phyloP scores from a whole-genome alignment of 306 rosid genomes.

The Phaseolus lunatus region DNA sequence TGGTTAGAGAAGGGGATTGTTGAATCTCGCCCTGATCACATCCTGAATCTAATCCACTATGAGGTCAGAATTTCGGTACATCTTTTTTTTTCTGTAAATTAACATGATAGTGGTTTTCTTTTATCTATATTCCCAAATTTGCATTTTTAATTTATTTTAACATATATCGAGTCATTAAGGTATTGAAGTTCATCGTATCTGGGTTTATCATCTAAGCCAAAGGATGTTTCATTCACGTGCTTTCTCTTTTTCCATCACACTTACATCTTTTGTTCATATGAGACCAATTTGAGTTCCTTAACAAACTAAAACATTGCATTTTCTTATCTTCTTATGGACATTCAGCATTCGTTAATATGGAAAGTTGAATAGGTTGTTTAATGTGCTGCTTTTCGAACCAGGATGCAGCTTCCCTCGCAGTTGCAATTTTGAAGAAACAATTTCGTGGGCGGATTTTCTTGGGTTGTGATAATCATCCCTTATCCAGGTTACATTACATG shows the following conservation, averaged over 20 bases:
- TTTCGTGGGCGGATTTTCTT: conserved; percentile 68
- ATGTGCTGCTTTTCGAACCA: conserved; percentile 42
- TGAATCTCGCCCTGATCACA: conserved; percentile 81
- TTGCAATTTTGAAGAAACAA: conserved; percentile 82
- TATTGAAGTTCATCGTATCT: neutral
- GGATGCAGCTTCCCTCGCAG: conserved; percentile 92
- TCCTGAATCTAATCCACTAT: conserved; percentile 91
- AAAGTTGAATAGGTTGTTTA: conserved; percentile 22
- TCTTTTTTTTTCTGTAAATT: neutral
- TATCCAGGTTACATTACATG: conserved; percentile 72
- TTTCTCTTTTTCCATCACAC: conserved; percentile 17
- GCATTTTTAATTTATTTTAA: neutral
- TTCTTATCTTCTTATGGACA: neutral
- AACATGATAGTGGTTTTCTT: conserved; percentile 18
- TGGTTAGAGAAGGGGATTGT: conserved; percentile 88
- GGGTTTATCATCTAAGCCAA: conserved; percentile 26
- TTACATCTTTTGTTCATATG: neutral
- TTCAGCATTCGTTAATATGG: conserved; percentile 20
- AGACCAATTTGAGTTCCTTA: conserved; percentile 11
- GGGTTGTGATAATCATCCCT: conserved; percentile 95
- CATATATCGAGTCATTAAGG: conserved; percentile 2
- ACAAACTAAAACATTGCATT: conserved; percentile 15
- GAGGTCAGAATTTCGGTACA: conserved; percentile 68
- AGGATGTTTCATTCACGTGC: neutral
- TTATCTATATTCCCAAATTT: neutral